A percentile compares a stretch with the other conserved stretches of the same genome.
These are phyloP conservation scores for Polytrichum commune DNA, from an alignment of 225 moss, liverwort and hornwort genomes.

Conservation along the genomic window DNA sequence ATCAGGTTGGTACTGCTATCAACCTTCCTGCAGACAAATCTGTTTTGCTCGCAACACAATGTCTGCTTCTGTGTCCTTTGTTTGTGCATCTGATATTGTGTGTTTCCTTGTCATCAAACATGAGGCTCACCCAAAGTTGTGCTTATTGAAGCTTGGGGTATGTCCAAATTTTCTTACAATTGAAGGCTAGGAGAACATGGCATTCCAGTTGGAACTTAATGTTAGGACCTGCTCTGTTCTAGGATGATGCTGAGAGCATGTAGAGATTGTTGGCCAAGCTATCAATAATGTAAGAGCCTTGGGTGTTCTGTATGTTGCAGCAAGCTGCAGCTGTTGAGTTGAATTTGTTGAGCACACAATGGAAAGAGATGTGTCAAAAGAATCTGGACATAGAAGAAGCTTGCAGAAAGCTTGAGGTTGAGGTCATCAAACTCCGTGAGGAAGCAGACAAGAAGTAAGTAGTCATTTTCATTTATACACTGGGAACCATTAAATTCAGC, in stretches of 20 bases:
- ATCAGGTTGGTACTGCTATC: conserved; percentile 49
- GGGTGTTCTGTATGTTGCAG: conserved; percentile 31
- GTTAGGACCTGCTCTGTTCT: neutral
- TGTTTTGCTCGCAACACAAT: no score
- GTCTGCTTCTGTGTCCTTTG: no score
- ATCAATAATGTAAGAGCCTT: conserved; percentile 2
- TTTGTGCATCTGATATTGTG: no score
- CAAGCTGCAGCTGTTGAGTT: conserved; percentile 94
- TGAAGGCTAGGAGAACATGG: no score
- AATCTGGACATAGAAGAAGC: conserved; percentile 79
- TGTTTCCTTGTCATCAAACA: neutral
- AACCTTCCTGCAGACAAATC: no score
- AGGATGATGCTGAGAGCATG: neutral
- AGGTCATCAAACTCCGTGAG: conserved; percentile 63
- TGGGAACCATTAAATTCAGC: no score
- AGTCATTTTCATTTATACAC: conserved; percentile 5
- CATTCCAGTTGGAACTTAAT: neutral
- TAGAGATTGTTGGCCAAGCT: neutral
- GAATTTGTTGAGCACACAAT: conserved; percentile 63
- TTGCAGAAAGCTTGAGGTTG: conserved; percentile 64
- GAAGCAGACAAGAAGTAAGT: conserved; percentile 74
- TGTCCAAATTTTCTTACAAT: no score
- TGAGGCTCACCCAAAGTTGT: neutral
- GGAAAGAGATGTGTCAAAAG: conserved; percentile 78
- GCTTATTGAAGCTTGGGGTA: no score